Evolutionary conservation across 2,329 filamentous ascomycete genomes (phyloP).

Genomic region (Colletotrichum australisinense): DNA sequence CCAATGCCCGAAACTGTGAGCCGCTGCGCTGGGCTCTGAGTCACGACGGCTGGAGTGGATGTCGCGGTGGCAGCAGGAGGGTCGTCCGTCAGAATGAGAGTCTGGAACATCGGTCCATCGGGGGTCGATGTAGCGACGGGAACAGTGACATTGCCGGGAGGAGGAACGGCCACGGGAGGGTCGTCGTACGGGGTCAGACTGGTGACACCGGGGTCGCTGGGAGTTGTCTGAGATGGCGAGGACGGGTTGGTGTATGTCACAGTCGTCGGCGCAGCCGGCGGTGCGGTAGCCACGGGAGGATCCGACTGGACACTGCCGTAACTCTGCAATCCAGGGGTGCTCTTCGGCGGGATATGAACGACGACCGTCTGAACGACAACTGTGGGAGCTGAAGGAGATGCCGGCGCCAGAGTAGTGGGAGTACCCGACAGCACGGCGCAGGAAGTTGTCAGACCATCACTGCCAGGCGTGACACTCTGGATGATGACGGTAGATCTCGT

Average conservation of each 20-base stretch:
- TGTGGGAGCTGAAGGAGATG: background rate
- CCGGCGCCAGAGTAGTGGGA: background rate
- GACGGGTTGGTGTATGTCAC: background rate
- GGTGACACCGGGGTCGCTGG: background rate
- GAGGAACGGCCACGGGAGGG: background rate
- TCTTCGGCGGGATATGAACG: conserved; percentile 17
- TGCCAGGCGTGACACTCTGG: background rate
- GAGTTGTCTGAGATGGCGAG: background rate
- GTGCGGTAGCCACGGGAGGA: conserved; percentile 4
- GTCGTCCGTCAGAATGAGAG: conserved; percentile 13
- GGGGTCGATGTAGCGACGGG: background rate
- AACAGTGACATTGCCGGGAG: conserved; percentile 5
- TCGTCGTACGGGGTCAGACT: conserved; percentile 14
- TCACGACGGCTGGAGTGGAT: conserved; percentile 17
- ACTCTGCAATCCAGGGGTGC: background rate
- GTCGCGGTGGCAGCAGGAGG: conserved; percentile 6
- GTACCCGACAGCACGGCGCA: background rate
- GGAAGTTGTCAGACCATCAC: background rate
- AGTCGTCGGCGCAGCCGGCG: background rate
- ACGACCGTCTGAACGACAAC: conserved; percentile 22
- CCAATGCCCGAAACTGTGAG: background rate
- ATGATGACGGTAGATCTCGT: conserved; percentile 16
- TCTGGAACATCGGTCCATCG: conserved; percentile 22
- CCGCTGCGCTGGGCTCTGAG: conserved; percentile 15
- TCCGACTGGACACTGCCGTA: conserved; percentile 8